Evolutionary conservation across 2,329 filamentous ascomycete genomes (phyloP).

Genomic region (Coccinonectria pachysandricola): DNA sequence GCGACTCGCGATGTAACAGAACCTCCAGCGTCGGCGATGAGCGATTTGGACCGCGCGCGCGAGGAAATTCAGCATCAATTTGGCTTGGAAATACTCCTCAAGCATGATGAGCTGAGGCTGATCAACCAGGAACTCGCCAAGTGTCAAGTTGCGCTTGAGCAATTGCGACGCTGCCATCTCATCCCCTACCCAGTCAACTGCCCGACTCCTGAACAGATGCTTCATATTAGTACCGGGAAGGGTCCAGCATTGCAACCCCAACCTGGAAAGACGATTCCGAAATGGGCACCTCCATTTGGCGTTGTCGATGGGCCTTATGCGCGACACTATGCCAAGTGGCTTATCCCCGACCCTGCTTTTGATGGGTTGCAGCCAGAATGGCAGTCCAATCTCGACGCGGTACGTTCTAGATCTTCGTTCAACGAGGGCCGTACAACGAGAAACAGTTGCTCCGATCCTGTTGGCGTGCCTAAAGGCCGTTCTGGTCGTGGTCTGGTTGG

Average conservation of each 20-base stretch:
- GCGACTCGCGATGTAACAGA: slow-evolving; percentile 11
- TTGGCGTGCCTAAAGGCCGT: slow-evolving; percentile 38
- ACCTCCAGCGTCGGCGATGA: slow-evolving; percentile 9
- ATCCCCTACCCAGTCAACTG: slow-evolving; percentile 76
- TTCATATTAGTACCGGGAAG: slow-evolving; percentile 62
- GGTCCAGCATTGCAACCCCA: slow-evolving; percentile 57
- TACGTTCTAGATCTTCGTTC: slow-evolving; percentile 33
- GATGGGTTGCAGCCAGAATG: slow-evolving; percentile 53
- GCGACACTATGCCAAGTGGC: slow-evolving; percentile 90
- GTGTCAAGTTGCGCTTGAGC: slow-evolving; percentile 86
- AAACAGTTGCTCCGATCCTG: slow-evolving; percentile 47
- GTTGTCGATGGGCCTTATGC: slow-evolving; percentile 88
- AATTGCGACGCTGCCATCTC: slow-evolving; percentile 82
- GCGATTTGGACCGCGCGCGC: slow-evolving; percentile 44
- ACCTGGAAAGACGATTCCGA: slow-evolving; percentile 54
- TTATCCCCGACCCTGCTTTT: slow-evolving; percentile 79
- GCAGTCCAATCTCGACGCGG: slow-evolving; percentile 30
- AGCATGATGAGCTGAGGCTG: slow-evolving; percentile 86
- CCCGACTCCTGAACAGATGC: slow-evolving; percentile 55
- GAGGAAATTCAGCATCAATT: slow-evolving; percentile 78
- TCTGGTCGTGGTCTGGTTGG: slow-evolving; percentile 39
- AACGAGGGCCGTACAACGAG: slow-evolving; percentile 70
- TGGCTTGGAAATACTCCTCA: slow-evolving; percentile 81
- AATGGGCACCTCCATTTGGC: slow-evolving; percentile 79
- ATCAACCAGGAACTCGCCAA: slow-evolving; percentile 96